Evolutionary conservation across 2,329 filamentous ascomycete species (phyloP).

Genomic region (Aspergillus sp.): DNA sequence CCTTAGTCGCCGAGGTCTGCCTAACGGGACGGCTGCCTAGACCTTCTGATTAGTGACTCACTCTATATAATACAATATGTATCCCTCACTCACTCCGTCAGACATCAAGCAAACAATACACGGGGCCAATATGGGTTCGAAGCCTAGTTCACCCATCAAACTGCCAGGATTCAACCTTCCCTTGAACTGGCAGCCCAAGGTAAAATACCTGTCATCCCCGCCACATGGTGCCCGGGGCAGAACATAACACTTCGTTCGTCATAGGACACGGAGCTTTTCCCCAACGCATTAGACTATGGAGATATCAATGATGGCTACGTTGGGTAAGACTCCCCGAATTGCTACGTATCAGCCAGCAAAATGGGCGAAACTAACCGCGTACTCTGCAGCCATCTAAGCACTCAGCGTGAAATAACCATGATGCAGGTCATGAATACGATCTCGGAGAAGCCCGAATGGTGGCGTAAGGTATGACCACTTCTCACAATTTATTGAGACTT

Average conservation of each 20-base stretch:
- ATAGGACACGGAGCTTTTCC: background rate
- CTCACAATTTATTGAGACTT: background rate
- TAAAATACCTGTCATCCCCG: background rate
- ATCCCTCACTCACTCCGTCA: background rate
- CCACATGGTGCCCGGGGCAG: background rate
- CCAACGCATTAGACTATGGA: background rate
- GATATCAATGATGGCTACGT: background rate
- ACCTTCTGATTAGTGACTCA: too few species aligned
- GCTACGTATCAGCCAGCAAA: too few species aligned
- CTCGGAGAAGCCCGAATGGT: constrained; percentile 48
- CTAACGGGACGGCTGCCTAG: too few species aligned
- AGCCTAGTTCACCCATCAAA: background rate
- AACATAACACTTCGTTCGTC: background rate
- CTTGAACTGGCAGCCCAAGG: background rate
- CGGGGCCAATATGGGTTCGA: background rate
- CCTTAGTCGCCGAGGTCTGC: too few species aligned
- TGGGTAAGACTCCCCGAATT: background rate
- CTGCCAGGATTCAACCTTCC: background rate
- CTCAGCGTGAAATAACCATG: constrained; percentile 41
- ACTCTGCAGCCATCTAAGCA: background rate
- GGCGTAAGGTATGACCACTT: constrained; percentile 35
- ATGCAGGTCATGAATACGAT: constrained; percentile 45
- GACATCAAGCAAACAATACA: background rate
- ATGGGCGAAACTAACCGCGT: too few species aligned
- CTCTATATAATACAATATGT: too few species aligned